Evolutionary conservation across 176 grass and related monocot genomes (phyloP).

Genomic region (Oropetium thomaeum): DNA sequence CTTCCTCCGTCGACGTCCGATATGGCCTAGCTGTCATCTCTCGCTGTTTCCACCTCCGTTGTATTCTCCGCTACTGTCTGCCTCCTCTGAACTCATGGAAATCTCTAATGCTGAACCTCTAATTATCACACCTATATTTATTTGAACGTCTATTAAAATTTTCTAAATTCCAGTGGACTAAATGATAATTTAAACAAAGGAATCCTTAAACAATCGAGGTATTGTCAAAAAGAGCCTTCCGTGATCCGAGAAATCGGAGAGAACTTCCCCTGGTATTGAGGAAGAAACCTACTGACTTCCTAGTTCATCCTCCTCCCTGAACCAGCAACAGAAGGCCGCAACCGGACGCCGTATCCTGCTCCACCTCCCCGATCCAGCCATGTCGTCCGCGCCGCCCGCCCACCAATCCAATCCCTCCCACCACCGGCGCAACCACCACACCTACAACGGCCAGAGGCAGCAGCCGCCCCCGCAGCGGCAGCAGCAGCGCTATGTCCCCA

Average conservation of each 20-base stretch:
- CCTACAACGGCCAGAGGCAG: conserved; percentile 32
- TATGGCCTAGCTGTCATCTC: too few species aligned
- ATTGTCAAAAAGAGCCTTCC: neutral
- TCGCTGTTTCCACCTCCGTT: too few species aligned
- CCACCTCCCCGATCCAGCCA: conserved; percentile 48
- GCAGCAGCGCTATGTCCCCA: conserved; percentile 56
- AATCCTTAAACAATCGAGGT: neutral
- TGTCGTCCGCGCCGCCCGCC: conserved; percentile 43
- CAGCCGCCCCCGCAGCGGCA: neutral
- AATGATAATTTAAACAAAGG: too few species aligned
- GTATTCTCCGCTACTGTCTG: too few species aligned
- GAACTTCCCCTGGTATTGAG: neutral
- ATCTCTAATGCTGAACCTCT: too few species aligned
- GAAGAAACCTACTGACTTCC: conserved; percentile 8
- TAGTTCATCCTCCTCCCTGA: neutral
- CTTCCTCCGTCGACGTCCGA: too few species aligned
- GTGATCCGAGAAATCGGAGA: neutral
- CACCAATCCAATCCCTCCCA: conserved; percentile 37
- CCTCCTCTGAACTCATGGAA: too few species aligned
- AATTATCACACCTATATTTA: too few species aligned
- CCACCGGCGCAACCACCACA: conserved; percentile 37
- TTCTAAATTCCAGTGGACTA: too few species aligned
- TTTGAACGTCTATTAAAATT: too few species aligned
- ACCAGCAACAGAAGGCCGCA: neutral
- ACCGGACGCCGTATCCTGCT: conserved; percentile 7